Conservation (phyloP, 495 filamentous ascomycete species). For the Podospora sp. region DNA sequence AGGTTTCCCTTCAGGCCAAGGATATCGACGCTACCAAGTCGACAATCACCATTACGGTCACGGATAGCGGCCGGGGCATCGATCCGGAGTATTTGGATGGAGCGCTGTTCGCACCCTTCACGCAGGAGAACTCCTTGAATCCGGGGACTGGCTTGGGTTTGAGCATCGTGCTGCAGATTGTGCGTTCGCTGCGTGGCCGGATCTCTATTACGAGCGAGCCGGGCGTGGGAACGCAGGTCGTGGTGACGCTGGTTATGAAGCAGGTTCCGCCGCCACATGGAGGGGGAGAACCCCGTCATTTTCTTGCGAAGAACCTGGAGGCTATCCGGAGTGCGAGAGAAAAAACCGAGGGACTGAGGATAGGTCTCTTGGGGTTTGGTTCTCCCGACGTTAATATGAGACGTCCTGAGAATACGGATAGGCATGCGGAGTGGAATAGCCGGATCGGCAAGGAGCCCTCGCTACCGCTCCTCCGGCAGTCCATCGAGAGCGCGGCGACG, state of each 20-base stretch:
- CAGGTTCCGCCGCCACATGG: too few species aligned
- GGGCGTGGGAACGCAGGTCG: constrained; percentile 61
- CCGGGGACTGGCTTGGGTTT: constrained; percentile 72
- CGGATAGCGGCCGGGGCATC: constrained; percentile 70
- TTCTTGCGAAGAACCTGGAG: neutral
- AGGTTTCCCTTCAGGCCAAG: neutral
- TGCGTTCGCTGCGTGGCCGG: constrained; percentile 59
- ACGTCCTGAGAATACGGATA: neutral
- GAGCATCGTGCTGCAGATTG: constrained; percentile 65
- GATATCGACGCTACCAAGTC: neutral
- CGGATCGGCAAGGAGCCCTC: too few species aligned
- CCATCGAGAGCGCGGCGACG: constrained; percentile 3
- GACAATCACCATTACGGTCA: constrained; percentile 46
- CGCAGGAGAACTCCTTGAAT: constrained; percentile 67
- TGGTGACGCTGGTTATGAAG: constrained; percentile 44
- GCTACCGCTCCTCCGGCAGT: constrained; percentile 1
- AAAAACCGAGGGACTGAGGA: constrained; percentile 7
- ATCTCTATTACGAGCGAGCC: constrained; percentile 61
- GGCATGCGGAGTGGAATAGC: neutral
- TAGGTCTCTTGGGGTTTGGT: constrained; percentile 4
- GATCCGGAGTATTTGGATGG: constrained; percentile 66
- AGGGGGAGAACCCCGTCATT: too few species aligned
- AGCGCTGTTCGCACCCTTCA: constrained; percentile 67
- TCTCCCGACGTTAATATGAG: neutral
- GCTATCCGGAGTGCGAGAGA: constrained; percentile 5